Evolutionary conservation across 192 early-diverging fungal species (phyloP).

Genomic region (Coemansia erecta): DNA sequence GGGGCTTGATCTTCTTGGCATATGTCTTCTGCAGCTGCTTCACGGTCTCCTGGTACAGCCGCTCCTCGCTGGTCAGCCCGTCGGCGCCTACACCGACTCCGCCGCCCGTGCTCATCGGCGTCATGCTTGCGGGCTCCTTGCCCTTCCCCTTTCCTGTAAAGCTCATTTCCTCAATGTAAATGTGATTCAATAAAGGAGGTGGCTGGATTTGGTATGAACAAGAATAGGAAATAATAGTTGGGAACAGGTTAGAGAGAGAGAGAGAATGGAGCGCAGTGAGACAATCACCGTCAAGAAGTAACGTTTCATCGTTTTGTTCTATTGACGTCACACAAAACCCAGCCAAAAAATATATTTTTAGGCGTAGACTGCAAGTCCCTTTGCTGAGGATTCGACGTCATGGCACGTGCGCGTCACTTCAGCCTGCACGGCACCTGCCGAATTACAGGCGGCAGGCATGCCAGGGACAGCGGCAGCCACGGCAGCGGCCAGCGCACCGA

Average conservation of each 20-base stretch:
- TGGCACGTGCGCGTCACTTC: constrained; percentile 26
- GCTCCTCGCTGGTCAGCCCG: constrained; percentile 46
- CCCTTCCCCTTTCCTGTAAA: constrained; percentile 18
- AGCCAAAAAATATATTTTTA: constrained; percentile 1
- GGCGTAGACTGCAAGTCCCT: constrained; percentile 7
- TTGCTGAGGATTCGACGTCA: constrained; percentile 21
- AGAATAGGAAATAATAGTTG: not conserved
- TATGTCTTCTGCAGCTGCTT: constrained; percentile 69
- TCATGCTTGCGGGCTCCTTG: constrained; percentile 23
- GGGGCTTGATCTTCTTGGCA: constrained; percentile 66
- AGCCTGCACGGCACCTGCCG: not conserved
- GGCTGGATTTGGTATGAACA: not conserved
- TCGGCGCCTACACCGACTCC: constrained; percentile 30
- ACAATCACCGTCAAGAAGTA: too few species aligned
- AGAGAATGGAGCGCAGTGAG: too few species aligned
- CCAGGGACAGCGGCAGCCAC: constrained; percentile 13
- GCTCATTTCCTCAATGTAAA: not conserved
- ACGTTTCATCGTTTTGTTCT: too few species aligned
- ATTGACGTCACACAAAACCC: constrained; percentile 13
- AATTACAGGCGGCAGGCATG: not conserved
- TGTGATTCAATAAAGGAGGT: not conserved
- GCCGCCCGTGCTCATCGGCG: constrained; percentile 8
- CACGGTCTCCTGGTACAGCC: constrained; percentile 59
- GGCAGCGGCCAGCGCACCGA: constrained; percentile 13
- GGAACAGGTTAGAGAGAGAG: not conserved